Conservation (phyloP, 2,329 filamentous ascomycete species). For the Fusarium subglutinans region DNA sequence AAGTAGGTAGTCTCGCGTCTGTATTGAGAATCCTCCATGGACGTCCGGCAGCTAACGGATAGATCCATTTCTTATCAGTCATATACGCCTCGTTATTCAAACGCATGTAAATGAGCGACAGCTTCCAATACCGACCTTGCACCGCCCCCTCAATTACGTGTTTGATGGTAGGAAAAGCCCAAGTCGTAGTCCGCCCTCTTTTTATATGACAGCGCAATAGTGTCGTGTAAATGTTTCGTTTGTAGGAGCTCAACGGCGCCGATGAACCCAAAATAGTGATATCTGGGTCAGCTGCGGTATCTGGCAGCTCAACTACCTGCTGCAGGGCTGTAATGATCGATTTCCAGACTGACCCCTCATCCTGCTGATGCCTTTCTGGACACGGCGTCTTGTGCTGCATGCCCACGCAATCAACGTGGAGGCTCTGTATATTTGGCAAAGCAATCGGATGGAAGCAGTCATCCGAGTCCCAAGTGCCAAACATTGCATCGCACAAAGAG, state of each 20-base stretch:
- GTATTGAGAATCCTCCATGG: not conserved
- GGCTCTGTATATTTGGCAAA: not conserved
- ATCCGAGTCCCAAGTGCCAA: not conserved
- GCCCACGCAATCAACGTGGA: not conserved
- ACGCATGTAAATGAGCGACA: not conserved
- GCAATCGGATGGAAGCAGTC: not conserved
- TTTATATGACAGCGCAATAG: not conserved
- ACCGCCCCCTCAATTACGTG: fast-evolving
- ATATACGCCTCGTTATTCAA: not conserved
- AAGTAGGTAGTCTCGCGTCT: not conserved
- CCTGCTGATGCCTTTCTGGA: not conserved
- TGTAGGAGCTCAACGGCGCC: not conserved
- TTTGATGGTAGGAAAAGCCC: not conserved
- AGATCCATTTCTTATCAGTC: fast-evolving
- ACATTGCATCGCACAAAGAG: not conserved
- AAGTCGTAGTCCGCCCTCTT: not conserved
- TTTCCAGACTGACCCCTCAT: not conserved
- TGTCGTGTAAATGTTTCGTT: not conserved
- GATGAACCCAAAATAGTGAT: not conserved
- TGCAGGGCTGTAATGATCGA: not conserved
- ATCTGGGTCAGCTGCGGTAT: not conserved
- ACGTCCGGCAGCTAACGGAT: not conserved
- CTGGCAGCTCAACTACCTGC: not conserved
- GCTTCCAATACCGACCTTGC: not conserved
- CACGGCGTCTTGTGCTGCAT: not conserved